Evolutionary conservation across 2,329 filamentous ascomycete genomes (phyloP).

Genomic region (Cephalotrichum gorgonifer): DNA sequence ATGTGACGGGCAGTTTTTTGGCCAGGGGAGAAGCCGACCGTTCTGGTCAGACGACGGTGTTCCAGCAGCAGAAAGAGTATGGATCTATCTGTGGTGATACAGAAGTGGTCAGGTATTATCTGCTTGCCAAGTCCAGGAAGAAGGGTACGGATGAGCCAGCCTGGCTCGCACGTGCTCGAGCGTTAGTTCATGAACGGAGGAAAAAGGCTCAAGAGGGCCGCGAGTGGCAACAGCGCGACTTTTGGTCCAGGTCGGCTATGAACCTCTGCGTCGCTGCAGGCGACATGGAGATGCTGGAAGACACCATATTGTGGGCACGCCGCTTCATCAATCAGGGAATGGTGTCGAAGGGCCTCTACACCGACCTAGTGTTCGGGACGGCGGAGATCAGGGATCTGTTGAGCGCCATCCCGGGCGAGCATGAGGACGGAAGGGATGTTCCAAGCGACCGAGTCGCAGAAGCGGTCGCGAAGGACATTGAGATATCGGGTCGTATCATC

Average conservation of each 20-base stretch:
- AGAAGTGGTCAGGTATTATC: background rate
- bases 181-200: conserved; percentile 12
- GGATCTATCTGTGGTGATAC: background rate
- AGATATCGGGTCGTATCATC: too few relatives aligned
- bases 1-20: background rate
- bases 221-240: conserved; percentile 11
- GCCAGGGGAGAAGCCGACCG: background rate
- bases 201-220: conserved; percentile 13
- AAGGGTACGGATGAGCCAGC: background rate
- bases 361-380: background rate
- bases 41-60: too few relatives aligned
- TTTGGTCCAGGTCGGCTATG: conserved; percentile 17
- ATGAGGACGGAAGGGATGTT: background rate
- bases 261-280: conserved; percentile 15
- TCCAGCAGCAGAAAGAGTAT: background rate
- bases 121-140: background rate
- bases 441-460: background rate
- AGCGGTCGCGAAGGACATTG: background rate
- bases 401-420: background rate
- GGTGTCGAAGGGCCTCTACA: conserved; percentile 10
- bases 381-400: background rate
- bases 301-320: conserved; percentile 16
- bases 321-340: conserved; percentile 18
- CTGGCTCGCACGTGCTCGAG: conserved; percentile 10
- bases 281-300: conserved; percentile 12